A percentile compares a stretch with the other conserved stretches of the same genome.
These are phyloP conservation scores for Leptosphaerulina australis DNA, from an alignment of 2,329 filamentous ascomycete species.

Conservation along the genomic window DNA sequence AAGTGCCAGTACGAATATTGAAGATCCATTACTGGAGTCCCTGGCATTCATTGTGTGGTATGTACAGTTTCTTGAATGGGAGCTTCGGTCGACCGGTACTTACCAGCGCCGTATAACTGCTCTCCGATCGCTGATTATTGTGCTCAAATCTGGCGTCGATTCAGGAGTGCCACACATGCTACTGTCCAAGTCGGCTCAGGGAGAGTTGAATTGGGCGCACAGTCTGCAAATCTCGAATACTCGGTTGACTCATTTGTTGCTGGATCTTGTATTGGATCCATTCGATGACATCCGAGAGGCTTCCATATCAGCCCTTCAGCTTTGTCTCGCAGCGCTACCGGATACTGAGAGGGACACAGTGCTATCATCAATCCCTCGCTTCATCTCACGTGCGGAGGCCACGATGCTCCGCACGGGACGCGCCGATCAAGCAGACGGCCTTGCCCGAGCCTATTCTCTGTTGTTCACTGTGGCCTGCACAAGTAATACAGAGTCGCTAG, in stretches of 20 bases:
- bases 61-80: constrained; percentile 70
- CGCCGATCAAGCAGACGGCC: constrained; percentile 90
- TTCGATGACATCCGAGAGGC: constrained; percentile 85
- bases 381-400: constrained; percentile 53
- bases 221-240: constrained; percentile 52
- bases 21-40: constrained; percentile 56
- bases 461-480: constrained; percentile 63
- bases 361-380: constrained; percentile 28
- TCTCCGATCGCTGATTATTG: constrained; percentile 70
- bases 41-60: constrained; percentile 76
- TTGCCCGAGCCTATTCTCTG: constrained; percentile 76
- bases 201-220: constrained; percentile 58
- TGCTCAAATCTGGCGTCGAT: constrained; percentile 74
- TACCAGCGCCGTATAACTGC: constrained; percentile 89
- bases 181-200: constrained; percentile 56
- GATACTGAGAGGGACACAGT: constrained; percentile 16
- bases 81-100: constrained; percentile 79
- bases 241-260: constrained; percentile 64
- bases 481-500: not conserved
- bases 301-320: constrained; percentile 54
- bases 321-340: constrained; percentile 35
- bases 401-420: constrained; percentile 74
- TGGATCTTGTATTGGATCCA: constrained; percentile 84
- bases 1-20: not conserved
- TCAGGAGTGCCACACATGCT: constrained; percentile 47